phyloP scores from a whole-genome alignment of 306 rosid species.

The Fragaria nilgerrensis region DNA sequence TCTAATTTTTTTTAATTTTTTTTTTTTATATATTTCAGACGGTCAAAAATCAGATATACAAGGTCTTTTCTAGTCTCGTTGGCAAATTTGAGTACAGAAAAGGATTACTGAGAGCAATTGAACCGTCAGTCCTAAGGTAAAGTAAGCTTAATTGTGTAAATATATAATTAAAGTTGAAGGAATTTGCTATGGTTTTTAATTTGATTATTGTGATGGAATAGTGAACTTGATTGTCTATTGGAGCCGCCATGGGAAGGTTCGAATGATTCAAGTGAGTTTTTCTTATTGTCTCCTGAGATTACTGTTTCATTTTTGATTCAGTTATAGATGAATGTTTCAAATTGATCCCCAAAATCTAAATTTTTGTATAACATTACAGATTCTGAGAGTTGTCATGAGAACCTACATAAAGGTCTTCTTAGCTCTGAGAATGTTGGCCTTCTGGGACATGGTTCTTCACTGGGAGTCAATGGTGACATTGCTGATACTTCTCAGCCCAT shows the following conservation, averaged over 20 bases:
- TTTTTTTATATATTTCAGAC: conserved; percentile 25
- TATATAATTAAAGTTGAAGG: neutral
- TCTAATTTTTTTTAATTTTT: neutral
- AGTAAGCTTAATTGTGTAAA: neutral
- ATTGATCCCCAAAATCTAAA: neutral
- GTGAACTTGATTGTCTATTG: conserved; percentile 21
- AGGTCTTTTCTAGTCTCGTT: conserved; percentile 46
- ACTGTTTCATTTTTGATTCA: neutral
- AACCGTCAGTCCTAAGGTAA: conserved; percentile 28
- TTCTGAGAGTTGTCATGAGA: conserved; percentile 14
- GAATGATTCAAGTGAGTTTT: conserved; percentile 25
- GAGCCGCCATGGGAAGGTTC: conserved; percentile 20
- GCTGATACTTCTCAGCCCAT: conserved; percentile 5
- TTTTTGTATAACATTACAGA: conserved; percentile 7
- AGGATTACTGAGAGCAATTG: conserved; percentile 18
- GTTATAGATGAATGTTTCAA: neutral
- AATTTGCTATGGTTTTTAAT: neutral
- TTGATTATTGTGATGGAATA: conserved; percentile 31
- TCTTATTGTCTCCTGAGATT: neutral
- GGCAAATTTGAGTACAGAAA: conserved; percentile 16
- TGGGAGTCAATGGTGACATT: neutral
- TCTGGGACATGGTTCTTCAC: conserved; percentile 12
- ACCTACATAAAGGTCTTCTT: conserved; percentile 7
- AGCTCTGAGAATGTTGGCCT: conserved; percentile 8
- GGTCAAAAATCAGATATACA: conserved; percentile 36